Conservation (phyloP, 768 basidiomycete species). For the Cyclocybe aegerita region DNA sequence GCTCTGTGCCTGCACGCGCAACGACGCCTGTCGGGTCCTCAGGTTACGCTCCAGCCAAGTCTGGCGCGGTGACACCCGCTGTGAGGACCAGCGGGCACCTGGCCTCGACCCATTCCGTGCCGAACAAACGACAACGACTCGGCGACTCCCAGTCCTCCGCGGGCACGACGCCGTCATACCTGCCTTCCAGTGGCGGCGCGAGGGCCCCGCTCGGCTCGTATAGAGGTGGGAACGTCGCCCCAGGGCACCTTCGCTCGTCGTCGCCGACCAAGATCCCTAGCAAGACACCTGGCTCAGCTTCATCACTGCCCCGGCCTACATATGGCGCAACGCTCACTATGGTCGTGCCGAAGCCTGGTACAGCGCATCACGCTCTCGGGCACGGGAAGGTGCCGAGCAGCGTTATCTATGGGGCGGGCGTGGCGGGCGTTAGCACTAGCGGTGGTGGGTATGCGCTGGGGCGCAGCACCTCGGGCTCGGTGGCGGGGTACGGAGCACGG, state of each 20-base stretch:
- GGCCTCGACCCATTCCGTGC: constrained; percentile 41
- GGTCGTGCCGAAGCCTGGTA: constrained; percentile 50
- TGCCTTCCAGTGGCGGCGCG: not conserved
- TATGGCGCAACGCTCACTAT: constrained; percentile 32
- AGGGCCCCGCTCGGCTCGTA: constrained; percentile 43
- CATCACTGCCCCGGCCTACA: constrained; percentile 34
- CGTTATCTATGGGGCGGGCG: constrained; percentile 24
- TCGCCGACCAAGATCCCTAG: constrained; percentile 55
- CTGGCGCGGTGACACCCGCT: constrained; percentile 59
- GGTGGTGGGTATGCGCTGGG: constrained; percentile 15
- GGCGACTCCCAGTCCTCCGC: constrained; percentile 32
- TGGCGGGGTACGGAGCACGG: constrained; percentile 23
- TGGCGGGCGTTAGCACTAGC: constrained; percentile 15
- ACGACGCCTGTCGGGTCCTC: constrained; percentile 50
- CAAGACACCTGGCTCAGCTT: constrained; percentile 29
- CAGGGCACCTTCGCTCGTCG: constrained; percentile 25
- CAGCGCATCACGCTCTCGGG: constrained; percentile 54
- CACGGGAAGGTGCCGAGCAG: constrained; percentile 49
- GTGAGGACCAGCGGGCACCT: constrained; percentile 53
- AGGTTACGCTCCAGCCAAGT: constrained; percentile 38
- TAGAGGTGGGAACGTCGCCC: constrained; percentile 32
- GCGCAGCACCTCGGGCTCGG: constrained; percentile 15
- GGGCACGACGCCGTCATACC: constrained; percentile 14
- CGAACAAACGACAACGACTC: constrained; percentile 64
- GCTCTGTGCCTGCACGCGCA: constrained; percentile 60